Base-by-base conservation (phyloP, 176 grass and related monocot genomes). In the Phragmites australis region DNA sequence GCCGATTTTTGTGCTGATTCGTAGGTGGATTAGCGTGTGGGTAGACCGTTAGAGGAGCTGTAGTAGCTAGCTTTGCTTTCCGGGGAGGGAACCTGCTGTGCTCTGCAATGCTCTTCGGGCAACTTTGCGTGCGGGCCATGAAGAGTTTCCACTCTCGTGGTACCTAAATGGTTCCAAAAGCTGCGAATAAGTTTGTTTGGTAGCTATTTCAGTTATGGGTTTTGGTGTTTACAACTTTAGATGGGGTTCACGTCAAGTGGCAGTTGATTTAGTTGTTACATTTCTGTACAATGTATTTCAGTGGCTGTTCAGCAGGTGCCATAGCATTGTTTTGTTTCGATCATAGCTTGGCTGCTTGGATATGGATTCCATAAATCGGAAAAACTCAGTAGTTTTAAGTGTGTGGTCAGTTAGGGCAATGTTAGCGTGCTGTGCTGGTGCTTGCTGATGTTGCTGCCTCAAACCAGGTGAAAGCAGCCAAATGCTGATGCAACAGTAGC, bases 81-180 rank as follows among this genome's bases (percentile, higher is more conserved):
- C 5, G 40, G 37, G 51, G 39, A 47, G 37, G 71, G 30, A 57
- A 66, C 49, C 61, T 55, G 72, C 48, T 56, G 71, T 6, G 12
- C 59, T 16, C 19, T 22, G 32, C 51, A 32, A 42, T n/a, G 31
- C 39, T 46, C 64, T 21, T 9, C 3, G 23, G 22, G 25, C 65
- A 30, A 40, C 81, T 66, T 83, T 83, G 81, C 81, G 70, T 83
- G 81, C 19, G 10, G 18, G 19, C 71, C 37, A 56, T 83, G 49
- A 48, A 68, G 60, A 37, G 49, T 76, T 65, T 15, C 58, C 46
- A 37, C 32, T 44, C 81, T 72, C 52, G 18, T 47, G 41, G 1
- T 37, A 52, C 15, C 45, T 52, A 15, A 71, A 48, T 19, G 41
- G 67, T 2, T 6, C 12, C 58, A 55, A 65, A 61, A 49, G 66